Base-by-base conservation (phyloP, 305 asterid genomes). In the Fraxinus latifolia region DNA sequence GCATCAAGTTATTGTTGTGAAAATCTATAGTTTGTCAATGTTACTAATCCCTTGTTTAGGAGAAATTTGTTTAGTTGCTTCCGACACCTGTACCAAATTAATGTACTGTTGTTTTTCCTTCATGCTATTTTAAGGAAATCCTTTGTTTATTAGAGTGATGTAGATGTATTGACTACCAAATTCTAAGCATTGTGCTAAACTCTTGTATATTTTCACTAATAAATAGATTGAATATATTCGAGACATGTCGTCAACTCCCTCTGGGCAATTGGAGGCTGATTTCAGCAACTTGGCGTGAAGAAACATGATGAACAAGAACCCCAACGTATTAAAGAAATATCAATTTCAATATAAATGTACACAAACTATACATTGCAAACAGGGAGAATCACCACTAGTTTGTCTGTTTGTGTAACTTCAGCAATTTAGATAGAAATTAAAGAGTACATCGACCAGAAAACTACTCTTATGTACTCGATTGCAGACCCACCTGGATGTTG, bases 1-100 rank as follows among this genome's bases (percentile, higher is more conserved):
- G 44, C 82, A 83, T 88, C 83, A 80, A 80, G 67, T 62, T 11
- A 68, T 68, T 74, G 79, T 85, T 88, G 91, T 89, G 78, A 65
- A 86, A 85, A 79, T 74, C 73, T 29, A 44, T 60, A 74, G 84
- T 44, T 58, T 32, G 53, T 79, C 74, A 62, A 77, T 85, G 89
- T 88, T 80, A 77, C 85, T 80, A 80, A 34, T 86, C 33, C 78
- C 12, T 77, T 81, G 84, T 74, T 85, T 68, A 32, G 84, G 77
- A 84, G 86, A 80, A 68, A 72, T 60, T 37, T 58, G 3, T 25
- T 79, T 79, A 34, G 34, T 80, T 31, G 37, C 9, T 74, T 72
- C 39, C 32, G 17, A 77, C 9, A 55, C 65, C 50, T 17, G 50
- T 36, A 68, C 47, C 33, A 71, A 80, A 71, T 83, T 82, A 6